Conservation (phyloP, 495 filamentous ascomycete species). For the Podospora comata region DNA sequence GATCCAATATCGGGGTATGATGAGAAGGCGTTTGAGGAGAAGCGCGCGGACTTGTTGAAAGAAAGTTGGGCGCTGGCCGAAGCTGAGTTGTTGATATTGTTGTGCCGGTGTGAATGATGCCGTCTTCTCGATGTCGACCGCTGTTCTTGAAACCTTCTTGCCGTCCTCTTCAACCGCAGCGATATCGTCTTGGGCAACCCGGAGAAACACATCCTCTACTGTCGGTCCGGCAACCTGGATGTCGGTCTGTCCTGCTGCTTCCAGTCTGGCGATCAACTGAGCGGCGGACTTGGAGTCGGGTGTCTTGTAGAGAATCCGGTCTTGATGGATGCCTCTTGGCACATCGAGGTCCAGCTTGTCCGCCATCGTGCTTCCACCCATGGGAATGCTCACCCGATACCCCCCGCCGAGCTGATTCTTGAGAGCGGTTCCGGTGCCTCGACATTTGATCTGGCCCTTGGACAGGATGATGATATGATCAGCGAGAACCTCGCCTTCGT, state of each 20-base stretch:
- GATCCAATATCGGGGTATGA: conserved; percentile 24
- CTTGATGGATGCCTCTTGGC: conserved; percentile 53
- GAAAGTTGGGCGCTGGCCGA: conserved; percentile 20
- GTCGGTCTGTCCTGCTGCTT: conserved; percentile 55
- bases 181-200: conserved; percentile 63
- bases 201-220: conserved; percentile 79
- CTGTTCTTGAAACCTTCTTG: neutral
- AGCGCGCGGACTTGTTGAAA: conserved; percentile 20
- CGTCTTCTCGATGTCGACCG: neutral
- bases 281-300: conserved; percentile 58
- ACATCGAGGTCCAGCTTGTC: conserved; percentile 43
- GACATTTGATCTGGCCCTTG: conserved; percentile 62
- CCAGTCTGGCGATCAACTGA: conserved; percentile 58
- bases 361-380: conserved; percentile 32
- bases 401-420: conserved; percentile 65
- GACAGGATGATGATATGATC: conserved; percentile 73
- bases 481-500: conserved; percentile 69
- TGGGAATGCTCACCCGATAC: conserved; percentile 67
- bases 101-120: conserved; percentile 8
- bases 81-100: conserved; percentile 10
- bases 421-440: conserved; percentile 67
- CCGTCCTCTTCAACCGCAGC: conserved; percentile 29
- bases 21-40: conserved; percentile 20
- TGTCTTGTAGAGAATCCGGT: conserved; percentile 65
- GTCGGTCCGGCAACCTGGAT: conserved; percentile 75